phyloP scores from a whole-genome alignment of 768 basidiomycete species.

The Mycena polygramma region DNA sequence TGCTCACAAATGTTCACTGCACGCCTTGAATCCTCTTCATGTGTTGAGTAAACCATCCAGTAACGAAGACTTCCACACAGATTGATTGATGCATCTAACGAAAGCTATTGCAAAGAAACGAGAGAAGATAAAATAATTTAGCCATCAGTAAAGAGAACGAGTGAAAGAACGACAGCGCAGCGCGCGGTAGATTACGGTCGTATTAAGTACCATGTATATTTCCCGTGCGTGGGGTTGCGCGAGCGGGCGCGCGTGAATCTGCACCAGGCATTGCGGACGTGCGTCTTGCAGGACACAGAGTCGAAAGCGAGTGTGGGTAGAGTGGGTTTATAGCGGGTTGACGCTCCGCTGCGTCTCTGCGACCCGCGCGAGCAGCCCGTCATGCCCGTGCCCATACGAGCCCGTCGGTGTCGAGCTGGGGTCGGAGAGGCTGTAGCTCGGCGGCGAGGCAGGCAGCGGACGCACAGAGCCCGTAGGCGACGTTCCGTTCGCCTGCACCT shows the following conservation, averaged over 20 bases:
- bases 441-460: slow-evolving; percentile 15
- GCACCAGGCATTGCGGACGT: neutral
- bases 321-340: slow-evolving; percentile 13
- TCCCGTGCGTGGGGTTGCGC: neutral
- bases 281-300: neutral
- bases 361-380: slow-evolving; percentile 22
- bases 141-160: neutral
- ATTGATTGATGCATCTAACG: neutral
- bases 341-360: slow-evolving; percentile 30
- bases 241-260: neutral
- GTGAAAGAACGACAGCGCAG: neutral
- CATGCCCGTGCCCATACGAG: slow-evolving; percentile 9
- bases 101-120: slow-evolving; percentile 22
- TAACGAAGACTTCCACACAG: neutral
- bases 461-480: neutral
- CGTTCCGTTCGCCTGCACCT: slow-evolving; percentile 1
- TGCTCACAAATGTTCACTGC: no score
- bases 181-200: slow-evolving; percentile 12
- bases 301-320: no score
- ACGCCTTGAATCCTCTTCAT: no score
- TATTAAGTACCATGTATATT: slow-evolving; percentile 24
- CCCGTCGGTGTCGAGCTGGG: slow-evolving; percentile 5
- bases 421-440: slow-evolving; percentile 11
- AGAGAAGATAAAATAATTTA: slow-evolving; percentile 15
- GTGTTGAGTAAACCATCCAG: no score